Conservation (phyloP, 257 asterid genomes). For the Scutellaria barbata region DNA sequence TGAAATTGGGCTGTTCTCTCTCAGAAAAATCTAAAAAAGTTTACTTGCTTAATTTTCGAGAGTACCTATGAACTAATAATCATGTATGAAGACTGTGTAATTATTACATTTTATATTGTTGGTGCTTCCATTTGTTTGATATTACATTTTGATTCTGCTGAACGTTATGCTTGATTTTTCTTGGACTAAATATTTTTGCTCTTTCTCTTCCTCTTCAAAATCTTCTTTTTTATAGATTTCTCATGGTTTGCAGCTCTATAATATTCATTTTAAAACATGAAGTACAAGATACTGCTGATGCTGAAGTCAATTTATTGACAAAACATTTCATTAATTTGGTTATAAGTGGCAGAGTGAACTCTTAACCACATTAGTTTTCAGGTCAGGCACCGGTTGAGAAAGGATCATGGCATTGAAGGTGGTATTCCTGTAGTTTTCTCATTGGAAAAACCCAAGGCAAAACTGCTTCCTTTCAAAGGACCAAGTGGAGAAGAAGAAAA, state of each 20-base stretch:
- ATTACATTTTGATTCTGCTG: slow-evolving; percentile 13
- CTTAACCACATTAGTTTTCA: slow-evolving; percentile 46
- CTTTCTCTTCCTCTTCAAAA: not conserved
- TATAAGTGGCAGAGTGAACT: slow-evolving; percentile 32
- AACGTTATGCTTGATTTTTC: slow-evolving; percentile 7
- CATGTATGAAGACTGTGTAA: not conserved
- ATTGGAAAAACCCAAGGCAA: slow-evolving; percentile 90
- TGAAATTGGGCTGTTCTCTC: slow-evolving; percentile 5
- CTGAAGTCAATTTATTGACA: slow-evolving; percentile 29
- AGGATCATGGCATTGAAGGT: slow-evolving; percentile 88
- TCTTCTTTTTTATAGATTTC: not conserved
- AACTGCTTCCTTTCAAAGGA: slow-evolving; percentile 91
- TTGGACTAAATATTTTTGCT: slow-evolving; percentile 18
- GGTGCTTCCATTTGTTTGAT: not conserved
- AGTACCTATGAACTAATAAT: not conserved
- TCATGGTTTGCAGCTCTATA: slow-evolving; percentile 12
- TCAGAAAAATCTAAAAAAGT: not conserved
- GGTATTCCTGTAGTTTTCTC: slow-evolving; percentile 98
- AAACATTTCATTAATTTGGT: not conserved
- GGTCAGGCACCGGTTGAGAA: slow-evolving; percentile 90
- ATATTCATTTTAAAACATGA: no score
- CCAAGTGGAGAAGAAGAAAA: slow-evolving; percentile 88
- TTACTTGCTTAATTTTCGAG: not conserved
- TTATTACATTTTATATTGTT: not conserved
- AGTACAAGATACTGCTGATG: slow-evolving; percentile 1